These are phyloP conservation scores for Pseudogymnoascus sp. DNA, from an alignment of 2,329 filamentous ascomycete genomes.

Conservation along the genomic window DNA sequence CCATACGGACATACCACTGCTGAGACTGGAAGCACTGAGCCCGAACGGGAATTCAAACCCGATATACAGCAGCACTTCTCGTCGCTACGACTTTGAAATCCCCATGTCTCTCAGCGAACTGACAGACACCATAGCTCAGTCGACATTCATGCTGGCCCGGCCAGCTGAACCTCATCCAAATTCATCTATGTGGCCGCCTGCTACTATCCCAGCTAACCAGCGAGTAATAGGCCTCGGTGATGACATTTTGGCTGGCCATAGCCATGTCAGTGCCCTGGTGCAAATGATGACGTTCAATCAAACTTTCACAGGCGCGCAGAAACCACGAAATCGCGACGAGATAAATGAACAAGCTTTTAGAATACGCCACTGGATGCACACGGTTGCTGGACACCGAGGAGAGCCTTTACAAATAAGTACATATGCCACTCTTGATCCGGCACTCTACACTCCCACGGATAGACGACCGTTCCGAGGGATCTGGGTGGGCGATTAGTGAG, in stretches of 20 bases:
- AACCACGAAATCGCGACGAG: slow-evolving; percentile 47
- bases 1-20: slow-evolving; percentile 66
- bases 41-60: slow-evolving; percentile 13
- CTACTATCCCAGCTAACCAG: slow-evolving; percentile 52
- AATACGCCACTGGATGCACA: slow-evolving; percentile 70
- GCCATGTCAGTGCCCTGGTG: slow-evolving; percentile 17
- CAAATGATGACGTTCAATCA: neutral
- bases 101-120: slow-evolving; percentile 45
- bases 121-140: slow-evolving; percentile 46
- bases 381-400: slow-evolving; percentile 37
- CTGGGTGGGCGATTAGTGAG: slow-evolving; percentile 54
- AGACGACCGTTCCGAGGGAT: slow-evolving; percentile 83
- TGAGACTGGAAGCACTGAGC: slow-evolving; percentile 42
- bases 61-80: slow-evolving; percentile 20
- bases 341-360: slow-evolving; percentile 66
- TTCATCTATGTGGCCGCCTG: slow-evolving; percentile 67
- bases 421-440: slow-evolving; percentile 63
- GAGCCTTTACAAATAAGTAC: slow-evolving; percentile 53
- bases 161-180: slow-evolving; percentile 35
- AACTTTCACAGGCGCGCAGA: slow-evolving; percentile 22
- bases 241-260: slow-evolving; percentile 34
- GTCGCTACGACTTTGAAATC: slow-evolving; percentile 41
- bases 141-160: slow-evolving; percentile 61
- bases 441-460: slow-evolving; percentile 70
- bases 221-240: slow-evolving; percentile 42